Conservation (phyloP, 768 basidiomycete genomes). For the Mycena pura region DNA sequence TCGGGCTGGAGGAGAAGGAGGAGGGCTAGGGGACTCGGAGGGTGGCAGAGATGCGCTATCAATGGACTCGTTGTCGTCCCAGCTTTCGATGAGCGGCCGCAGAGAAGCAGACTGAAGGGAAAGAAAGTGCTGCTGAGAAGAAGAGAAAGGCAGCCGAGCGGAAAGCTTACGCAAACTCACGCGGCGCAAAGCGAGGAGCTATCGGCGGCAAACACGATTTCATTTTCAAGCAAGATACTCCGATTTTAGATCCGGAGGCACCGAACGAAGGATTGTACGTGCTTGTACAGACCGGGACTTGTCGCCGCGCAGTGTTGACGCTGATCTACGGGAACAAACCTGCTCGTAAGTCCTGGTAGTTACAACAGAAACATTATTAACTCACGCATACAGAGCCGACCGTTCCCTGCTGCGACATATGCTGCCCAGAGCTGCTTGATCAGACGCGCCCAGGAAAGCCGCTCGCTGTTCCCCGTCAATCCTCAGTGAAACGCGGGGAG, state of each 20-base stretch:
- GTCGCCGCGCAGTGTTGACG: constrained; percentile 23
- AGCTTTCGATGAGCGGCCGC: background rate
- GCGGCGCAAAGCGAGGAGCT: background rate
- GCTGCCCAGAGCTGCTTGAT: background rate
- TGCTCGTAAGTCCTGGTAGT: background rate
- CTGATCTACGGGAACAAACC: constrained; percentile 10
- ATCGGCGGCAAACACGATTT: background rate
- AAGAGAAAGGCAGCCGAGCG: background rate
- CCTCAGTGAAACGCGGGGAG: constrained; percentile 19
- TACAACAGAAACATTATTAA: too few species aligned
- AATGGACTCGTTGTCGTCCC: background rate
- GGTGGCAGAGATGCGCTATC: background rate
- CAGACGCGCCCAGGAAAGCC: background rate
- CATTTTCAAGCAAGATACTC: background rate
- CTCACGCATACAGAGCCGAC: background rate
- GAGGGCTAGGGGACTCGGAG: too few species aligned
- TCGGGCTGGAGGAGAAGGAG: background rate
- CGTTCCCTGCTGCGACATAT: background rate
- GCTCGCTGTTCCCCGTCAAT: background rate
- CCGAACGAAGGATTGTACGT: constrained; percentile 17
- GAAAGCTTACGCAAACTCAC: constrained; percentile 15
- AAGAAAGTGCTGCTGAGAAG: background rate
- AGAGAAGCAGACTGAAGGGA: background rate
- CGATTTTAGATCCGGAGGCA: background rate
- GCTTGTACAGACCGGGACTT: constrained; percentile 25